A percentile compares a stretch with the other conserved stretches of the same genome.
Conservation (phyloP, 768 basidiomycete species). For the Pisolithus albus region DNA sequence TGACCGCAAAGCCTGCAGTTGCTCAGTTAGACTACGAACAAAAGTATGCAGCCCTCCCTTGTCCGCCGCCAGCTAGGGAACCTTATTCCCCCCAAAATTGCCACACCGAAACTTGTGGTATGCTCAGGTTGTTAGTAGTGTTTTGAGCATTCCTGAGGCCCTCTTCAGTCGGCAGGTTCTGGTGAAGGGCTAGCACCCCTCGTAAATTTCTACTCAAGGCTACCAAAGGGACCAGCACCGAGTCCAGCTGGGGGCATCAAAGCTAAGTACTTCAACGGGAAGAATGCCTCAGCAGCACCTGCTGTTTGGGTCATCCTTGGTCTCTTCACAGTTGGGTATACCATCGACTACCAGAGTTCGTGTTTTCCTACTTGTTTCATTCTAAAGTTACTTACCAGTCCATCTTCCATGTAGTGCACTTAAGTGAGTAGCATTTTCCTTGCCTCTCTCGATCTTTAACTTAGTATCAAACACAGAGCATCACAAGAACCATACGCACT, state of each 20-base stretch:
- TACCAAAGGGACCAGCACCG: slow-evolving; percentile 82
- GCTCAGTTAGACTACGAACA: slow-evolving; percentile 9
- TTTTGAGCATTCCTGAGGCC: slow-evolving; percentile 4
- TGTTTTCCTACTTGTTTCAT: slow-evolving; percentile 14
- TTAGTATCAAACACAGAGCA: slow-evolving; percentile 54
- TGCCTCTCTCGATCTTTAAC: slow-evolving; percentile 13
- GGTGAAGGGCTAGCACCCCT: slow-evolving; percentile 77
- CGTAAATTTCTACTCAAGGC: slow-evolving; percentile 93
- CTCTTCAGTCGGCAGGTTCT: slow-evolving; percentile 66
- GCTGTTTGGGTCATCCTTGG: slow-evolving; percentile 55
- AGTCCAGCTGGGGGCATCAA: slow-evolving; percentile 61
- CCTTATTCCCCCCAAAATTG: slow-evolving; percentile 92
- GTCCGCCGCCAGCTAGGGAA: slow-evolving; percentile 78
- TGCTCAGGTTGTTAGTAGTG: not conserved
- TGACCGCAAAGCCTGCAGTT: not conserved
- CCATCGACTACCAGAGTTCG: slow-evolving; percentile 86
- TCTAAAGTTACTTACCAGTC: slow-evolving; percentile 6
- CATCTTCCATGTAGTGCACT: slow-evolving; percentile 51
- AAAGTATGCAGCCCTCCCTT: slow-evolving; percentile 71
- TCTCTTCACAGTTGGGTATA: slow-evolving; percentile 75
- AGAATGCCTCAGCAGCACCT: slow-evolving; percentile 75
- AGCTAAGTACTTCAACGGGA: slow-evolving; percentile 76
- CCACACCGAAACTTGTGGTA: slow-evolving; percentile 84
- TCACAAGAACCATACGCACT: slow-evolving; percentile 90
- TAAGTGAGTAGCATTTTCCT: slow-evolving; percentile 50